Base-by-base conservation (phyloP, 1,139 yeast genomes). In the Yamadazyma pseudoaaseri region DNA sequence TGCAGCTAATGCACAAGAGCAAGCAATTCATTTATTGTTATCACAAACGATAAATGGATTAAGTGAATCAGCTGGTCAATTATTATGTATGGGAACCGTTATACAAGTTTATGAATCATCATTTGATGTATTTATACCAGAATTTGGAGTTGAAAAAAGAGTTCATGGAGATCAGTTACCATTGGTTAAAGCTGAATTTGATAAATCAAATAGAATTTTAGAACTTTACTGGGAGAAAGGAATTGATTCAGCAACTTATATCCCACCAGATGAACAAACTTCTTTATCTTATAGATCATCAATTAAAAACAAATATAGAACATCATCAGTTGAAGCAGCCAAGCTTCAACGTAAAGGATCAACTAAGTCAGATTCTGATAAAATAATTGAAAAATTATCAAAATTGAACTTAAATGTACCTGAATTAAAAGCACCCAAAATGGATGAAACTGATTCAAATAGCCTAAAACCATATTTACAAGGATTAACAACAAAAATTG, bases 101-200 rank as follows among this genome's bases (percentile, higher is more conserved):
- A 65, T 89, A 23, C 97, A 89, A 57, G 97, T 90, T 6, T 90
- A 90, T 55, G 97, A 92, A 60, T 86, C 96, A 2, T 87, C 97
- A 2, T 92, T 92, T 64, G 98, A 92, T 59, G 95, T 92, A 6
- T 79, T 87, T 44, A 73, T 92, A 42, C 97, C 97, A 1, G 97
- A 87, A 48, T 83, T 90, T 62, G 97, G 98, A 27, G 86, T 92
- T 47, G 98, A 92, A 58, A 92, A 92, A 62, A 79, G 98, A 51
- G 97, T 92, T 17, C 98, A 92, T 52, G 97, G 97, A 27, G 98
- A 92, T 61, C 98, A 92, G 58, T 69, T 92, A 37, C 98, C 98
- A 11, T 68, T 92, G 42, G 80, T 78, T 16, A 89, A 89, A 59
- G 97, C 97, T 4, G 97, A 92, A 56, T 92, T 85, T 58, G 94